Evolutionary conservation across 2,329 filamentous ascomycete genomes (phyloP).

Genomic region (Botryotinia convoluta): DNA sequence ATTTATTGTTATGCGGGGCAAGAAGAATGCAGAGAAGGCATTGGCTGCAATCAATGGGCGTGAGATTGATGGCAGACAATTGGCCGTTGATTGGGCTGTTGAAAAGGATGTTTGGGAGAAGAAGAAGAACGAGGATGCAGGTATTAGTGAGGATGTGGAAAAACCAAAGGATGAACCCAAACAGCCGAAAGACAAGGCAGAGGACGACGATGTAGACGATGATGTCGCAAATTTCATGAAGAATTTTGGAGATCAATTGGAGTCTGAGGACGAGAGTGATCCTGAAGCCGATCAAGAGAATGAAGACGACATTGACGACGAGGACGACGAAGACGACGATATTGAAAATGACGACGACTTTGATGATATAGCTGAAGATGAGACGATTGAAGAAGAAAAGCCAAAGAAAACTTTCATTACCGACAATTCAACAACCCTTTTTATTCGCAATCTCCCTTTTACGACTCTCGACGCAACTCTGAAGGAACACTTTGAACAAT

Average conservation of each 20-base stretch:
- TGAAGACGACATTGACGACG: constrained; percentile 41
- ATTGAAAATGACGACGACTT: constrained; percentile 48
- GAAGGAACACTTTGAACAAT: constrained; percentile 80
- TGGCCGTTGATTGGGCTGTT: constrained; percentile 97
- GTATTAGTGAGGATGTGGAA: constrained; percentile 40
- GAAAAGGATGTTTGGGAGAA: constrained; percentile 82
- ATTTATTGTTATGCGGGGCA: constrained; percentile 83
- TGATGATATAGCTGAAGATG: constrained; percentile 40
- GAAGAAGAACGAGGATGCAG: constrained; percentile 44
- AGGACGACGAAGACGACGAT: constrained; percentile 38
- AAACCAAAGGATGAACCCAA: constrained; percentile 36
- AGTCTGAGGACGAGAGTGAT: constrained; percentile 40
- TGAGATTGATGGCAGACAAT: constrained; percentile 77
- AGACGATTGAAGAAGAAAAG: constrained; percentile 41
- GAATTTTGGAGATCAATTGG: constrained; percentile 38
- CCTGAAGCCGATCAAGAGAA: constrained; percentile 39
- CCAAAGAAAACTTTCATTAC: constrained; percentile 43
- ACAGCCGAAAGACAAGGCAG: constrained; percentile 32
- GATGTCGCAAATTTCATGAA: constrained; percentile 41
- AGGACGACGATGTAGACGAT: constrained; percentile 33
- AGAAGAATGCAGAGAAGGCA: constrained; percentile 88
- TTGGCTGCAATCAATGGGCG: constrained; percentile 85
- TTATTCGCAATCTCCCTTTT: constrained; percentile 93
- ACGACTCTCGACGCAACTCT: constrained; percentile 79
- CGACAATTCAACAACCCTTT: constrained; percentile 75